Evolutionary conservation across 768 basidiomycete species (phyloP).

Genomic region (Leccinum aurantiacum): DNA sequence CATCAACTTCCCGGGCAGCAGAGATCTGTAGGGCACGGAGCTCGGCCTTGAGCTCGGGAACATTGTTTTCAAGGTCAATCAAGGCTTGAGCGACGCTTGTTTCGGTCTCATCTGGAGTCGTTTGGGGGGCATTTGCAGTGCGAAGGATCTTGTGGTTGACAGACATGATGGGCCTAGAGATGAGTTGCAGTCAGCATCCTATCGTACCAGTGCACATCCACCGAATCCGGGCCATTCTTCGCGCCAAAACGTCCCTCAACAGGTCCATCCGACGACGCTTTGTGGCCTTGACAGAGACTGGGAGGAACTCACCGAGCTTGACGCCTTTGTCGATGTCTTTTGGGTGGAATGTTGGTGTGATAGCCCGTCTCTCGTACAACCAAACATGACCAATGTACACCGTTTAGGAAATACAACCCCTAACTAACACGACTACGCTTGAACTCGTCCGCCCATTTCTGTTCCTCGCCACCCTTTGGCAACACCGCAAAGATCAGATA

Average conservation of each 20-base stretch:
- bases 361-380: constrained; percentile 11
- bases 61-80: constrained; percentile 96
- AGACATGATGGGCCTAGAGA: constrained; percentile 54
- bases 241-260: constrained; percentile 19
- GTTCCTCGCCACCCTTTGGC: constrained; percentile 73
- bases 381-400: constrained; percentile 32
- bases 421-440: constrained; percentile 48
- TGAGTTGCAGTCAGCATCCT: constrained; percentile 44
- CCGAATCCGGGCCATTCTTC: constrained; percentile 38
- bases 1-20: constrained; percentile 93
- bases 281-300: constrained; percentile 24
- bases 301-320: constrained; percentile 65
- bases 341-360: constrained; percentile 14
- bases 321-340: constrained; percentile 54
- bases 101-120: constrained; percentile 90
- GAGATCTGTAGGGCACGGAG: constrained; percentile 95
- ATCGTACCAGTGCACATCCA: constrained; percentile 50
- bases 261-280: constrained; percentile 18
- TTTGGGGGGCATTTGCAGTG: constrained; percentile 92
- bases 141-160: constrained; percentile 87
- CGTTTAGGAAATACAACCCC: constrained; percentile 17
- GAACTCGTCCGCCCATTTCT: constrained; percentile 85
- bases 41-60: constrained; percentile 97
- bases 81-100: constrained; percentile 91
- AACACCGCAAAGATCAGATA: constrained; percentile 79